phyloP scores from a whole-genome alignment of 495 filamentous ascomycete species.

The Rostrohypoxylon terebratum region DNA sequence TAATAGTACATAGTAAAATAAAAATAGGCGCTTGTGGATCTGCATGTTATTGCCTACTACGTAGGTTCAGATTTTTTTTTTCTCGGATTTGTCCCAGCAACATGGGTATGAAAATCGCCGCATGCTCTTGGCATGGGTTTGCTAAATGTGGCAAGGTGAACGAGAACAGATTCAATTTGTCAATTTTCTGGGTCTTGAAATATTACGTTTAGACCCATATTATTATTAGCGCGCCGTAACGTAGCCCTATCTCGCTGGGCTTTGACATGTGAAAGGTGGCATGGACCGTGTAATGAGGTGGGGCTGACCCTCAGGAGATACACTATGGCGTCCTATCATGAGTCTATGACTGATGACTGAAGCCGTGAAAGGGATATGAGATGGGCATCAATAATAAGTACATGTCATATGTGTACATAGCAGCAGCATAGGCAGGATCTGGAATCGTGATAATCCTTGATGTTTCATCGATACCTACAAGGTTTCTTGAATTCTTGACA shows the following conservation, averaged over 20 bases:
- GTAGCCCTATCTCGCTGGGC: slow-evolving; percentile 5
- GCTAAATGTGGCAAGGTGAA: slow-evolving; percentile 14
- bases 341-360: not conserved
- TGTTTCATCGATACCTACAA: slow-evolving; percentile 25
- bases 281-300: slow-evolving; percentile 1
- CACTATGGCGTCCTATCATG: not conserved
- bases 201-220: not conserved
- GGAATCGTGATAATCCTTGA: slow-evolving; percentile 29
- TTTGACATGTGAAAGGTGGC: slow-evolving; percentile 40
- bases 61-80: not conserved
- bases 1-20: no score
- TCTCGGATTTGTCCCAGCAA: slow-evolving; percentile 27
- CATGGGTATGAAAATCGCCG: slow-evolving; percentile 34
- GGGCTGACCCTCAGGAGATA: slow-evolving; percentile 10
- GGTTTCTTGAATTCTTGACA: slow-evolving; percentile 28
- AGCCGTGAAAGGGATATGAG: slow-evolving; percentile 17
- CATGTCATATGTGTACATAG: slow-evolving; percentile 1
- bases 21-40: not conserved
- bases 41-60: not conserved
- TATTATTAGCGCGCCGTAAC: no score
- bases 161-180: slow-evolving; percentile 16
- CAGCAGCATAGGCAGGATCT: not conserved
- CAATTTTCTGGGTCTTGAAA: slow-evolving; percentile 6
- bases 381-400: not conserved
- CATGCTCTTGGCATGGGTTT: slow-evolving; percentile 34